Conservation (phyloP, 2,329 filamentous ascomycete genomes). For the Penicillium sp. region DNA sequence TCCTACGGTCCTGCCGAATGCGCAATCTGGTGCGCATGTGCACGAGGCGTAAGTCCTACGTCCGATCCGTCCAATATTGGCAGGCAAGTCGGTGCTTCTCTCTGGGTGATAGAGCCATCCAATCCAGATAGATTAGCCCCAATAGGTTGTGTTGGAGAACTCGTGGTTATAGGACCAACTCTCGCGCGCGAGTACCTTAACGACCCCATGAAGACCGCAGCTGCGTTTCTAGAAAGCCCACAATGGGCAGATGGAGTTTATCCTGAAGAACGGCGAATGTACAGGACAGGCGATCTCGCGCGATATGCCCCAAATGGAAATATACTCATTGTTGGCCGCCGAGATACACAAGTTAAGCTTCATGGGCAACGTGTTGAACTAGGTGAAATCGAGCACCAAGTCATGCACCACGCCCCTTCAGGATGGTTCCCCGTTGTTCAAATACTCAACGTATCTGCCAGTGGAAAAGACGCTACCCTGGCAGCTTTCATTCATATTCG, state of each 20-base stretch:
- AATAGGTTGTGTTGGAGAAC: conserved; percentile 38
- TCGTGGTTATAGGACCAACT: conserved; percentile 36
- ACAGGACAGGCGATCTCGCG: conserved; percentile 34
- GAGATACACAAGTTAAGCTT: conserved; percentile 32
- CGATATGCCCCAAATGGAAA: conserved; percentile 25
- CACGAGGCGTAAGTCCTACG: background rate
- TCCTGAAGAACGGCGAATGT: conserved; percentile 17
- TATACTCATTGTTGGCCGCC: conserved; percentile 26
- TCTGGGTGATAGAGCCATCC: conserved; percentile 46
- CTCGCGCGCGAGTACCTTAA: conserved; percentile 27
- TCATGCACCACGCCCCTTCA: conserved; percentile 19
- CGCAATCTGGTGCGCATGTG: background rate
- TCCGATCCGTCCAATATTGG: background rate
- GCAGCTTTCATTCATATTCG: background rate
- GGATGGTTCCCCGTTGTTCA: conserved; percentile 33
- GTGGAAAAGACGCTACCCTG: background rate
- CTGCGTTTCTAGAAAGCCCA: conserved; percentile 20
- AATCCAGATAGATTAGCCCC: conserved; percentile 34
- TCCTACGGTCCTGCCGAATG: conserved; percentile 8
- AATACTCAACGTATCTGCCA: background rate
- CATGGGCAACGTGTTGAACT: conserved; percentile 32
- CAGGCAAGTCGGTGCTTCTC: background rate
- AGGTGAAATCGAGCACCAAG: conserved; percentile 25
- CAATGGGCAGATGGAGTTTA: conserved; percentile 25
- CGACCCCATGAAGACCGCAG: conserved; percentile 20